phyloP scores from a whole-genome alignment of 202 grass and related monocot species.

The Eragrostis tef region DNA sequence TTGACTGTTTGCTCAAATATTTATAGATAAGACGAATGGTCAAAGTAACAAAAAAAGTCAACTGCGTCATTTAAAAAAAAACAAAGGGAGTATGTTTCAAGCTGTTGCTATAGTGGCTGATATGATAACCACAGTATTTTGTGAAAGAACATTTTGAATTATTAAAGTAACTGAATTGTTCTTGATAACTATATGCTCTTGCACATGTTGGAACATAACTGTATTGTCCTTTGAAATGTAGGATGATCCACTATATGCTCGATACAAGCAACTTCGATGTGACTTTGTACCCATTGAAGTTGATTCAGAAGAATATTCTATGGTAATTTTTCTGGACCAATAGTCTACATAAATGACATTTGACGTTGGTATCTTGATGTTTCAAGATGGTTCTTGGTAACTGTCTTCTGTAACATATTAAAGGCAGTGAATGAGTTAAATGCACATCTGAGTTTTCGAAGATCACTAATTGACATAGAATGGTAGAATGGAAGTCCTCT shows the following conservation, averaged over 20 bases:
- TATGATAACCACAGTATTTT: background rate
- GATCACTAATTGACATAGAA: constrained; percentile 20
- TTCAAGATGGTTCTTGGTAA: constrained; percentile 19
- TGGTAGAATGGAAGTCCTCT: background rate
- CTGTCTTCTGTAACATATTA: background rate
- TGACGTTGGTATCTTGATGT: background rate
- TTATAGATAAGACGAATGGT: no score
- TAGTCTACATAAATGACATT: constrained; percentile 30
- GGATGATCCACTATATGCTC: constrained; percentile 76
- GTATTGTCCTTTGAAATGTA: constrained; percentile 48
- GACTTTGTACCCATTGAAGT: constrained; percentile 70
- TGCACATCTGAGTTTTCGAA: constrained; percentile 6
- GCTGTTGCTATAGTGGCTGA: constrained; percentile 15
- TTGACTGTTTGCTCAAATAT: no score
- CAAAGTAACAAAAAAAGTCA: no score
- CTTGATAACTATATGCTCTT: constrained; percentile 26
- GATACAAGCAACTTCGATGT: constrained; percentile 87
- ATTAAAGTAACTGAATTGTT: constrained; percentile 17
- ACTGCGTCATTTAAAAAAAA: no score
- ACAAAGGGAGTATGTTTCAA: constrained; percentile 31
- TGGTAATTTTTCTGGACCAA: constrained; percentile 62
- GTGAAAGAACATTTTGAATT: background rate
- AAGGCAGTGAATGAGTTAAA: background rate
- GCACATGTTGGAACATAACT: constrained; percentile 32
- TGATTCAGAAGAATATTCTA: constrained; percentile 72